Percentiles rank a stretch among this genome's conserved stretches.
Evolutionary conservation across 2,329 filamentous ascomycete genomes (phyloP).

Genomic region (Fusarium sp.): DNA sequence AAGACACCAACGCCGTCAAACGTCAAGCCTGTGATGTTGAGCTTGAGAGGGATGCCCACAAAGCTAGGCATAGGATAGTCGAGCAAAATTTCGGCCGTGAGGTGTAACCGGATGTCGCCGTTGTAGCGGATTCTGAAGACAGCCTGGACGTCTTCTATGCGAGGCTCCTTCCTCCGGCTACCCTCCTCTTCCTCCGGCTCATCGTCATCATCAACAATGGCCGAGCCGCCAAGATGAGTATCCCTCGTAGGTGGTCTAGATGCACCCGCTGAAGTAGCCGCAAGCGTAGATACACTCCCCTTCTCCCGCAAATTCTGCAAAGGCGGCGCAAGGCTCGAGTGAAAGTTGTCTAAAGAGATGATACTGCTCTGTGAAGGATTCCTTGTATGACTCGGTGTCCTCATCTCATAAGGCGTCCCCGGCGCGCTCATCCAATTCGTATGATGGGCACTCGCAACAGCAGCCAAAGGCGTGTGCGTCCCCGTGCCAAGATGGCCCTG

Average conservation of each 20-base stretch:
- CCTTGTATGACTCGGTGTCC: constrained; percentile 52
- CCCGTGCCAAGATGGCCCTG: constrained; percentile 83
- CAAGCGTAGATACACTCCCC: constrained; percentile 72
- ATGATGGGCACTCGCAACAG: constrained; percentile 75
- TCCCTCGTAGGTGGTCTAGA: constrained; percentile 72
- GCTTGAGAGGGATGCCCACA: constrained; percentile 91
- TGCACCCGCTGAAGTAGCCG: constrained; percentile 64
- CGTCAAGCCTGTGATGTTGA: constrained; percentile 93
- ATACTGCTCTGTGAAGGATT: constrained; percentile 62
- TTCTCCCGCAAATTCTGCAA: constrained; percentile 66
- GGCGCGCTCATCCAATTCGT: constrained; percentile 52
- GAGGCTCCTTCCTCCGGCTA: constrained; percentile 72
- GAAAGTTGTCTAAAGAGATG: constrained; percentile 58
- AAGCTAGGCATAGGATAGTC: constrained; percentile 99
- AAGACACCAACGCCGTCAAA: constrained; percentile 96
- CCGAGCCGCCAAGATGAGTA: constrained; percentile 52
- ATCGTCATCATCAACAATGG: constrained; percentile 55
- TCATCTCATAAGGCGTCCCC: constrained; percentile 28
- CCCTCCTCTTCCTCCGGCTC: constrained; percentile 30
- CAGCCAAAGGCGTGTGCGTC: constrained; percentile 82
- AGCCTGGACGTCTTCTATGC: constrained; percentile 89
- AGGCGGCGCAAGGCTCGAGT: constrained; percentile 52
- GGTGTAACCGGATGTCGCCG: constrained; percentile 86
- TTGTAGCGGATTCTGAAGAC: constrained; percentile 91
- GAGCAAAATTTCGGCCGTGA: constrained; percentile 94